Percentiles rank a stretch among this genome's conserved stretches.
These are phyloP conservation scores for Leishmania gerbilli DNA, from an alignment of 208 protist species.

Conservation along the genomic window DNA sequence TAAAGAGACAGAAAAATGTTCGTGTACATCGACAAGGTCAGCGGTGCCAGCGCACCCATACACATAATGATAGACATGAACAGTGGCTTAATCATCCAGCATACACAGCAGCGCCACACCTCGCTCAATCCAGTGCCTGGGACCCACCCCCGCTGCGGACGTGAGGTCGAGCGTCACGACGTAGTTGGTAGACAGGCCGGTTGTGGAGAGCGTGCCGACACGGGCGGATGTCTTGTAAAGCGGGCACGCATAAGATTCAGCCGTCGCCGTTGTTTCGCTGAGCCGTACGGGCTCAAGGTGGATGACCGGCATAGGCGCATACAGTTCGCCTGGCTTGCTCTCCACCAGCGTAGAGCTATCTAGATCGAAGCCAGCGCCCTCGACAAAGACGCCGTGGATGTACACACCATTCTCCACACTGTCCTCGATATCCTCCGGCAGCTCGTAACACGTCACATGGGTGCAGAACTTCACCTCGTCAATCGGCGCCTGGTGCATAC, in stretches of 20 bases:
- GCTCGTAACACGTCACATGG: slow-evolving; percentile 73
- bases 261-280: slow-evolving; percentile 32
- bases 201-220: slow-evolving; percentile 90
- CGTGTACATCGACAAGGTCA: background rate
- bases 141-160: slow-evolving; percentile 33
- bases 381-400: slow-evolving; percentile 93
- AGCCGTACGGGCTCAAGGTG: slow-evolving; percentile 85
- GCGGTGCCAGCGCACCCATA: background rate
- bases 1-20: background rate
- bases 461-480: slow-evolving; percentile 92
- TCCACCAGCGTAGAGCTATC: slow-evolving; percentile 57
- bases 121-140: slow-evolving; percentile 92
- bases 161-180: slow-evolving; percentile 87
- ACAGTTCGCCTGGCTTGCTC: slow-evolving; percentile 86
- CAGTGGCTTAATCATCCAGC: slow-evolving; percentile 79
- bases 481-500: slow-evolving; percentile 87
- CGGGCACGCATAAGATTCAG: slow-evolving; percentile 81
- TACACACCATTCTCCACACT: slow-evolving; percentile 80
- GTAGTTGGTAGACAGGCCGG: slow-evolving; percentile 93
- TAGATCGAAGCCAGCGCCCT: slow-evolving; percentile 85
- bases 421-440: slow-evolving; percentile 73
- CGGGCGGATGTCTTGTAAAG: slow-evolving; percentile 94
- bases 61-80: background rate
- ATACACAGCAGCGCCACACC: slow-evolving; percentile 94
- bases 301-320: slow-evolving; percentile 85